phyloP scores from a whole-genome alignment of 192 early-diverging fungal genomes.

The Linnemannia elongata region DNA sequence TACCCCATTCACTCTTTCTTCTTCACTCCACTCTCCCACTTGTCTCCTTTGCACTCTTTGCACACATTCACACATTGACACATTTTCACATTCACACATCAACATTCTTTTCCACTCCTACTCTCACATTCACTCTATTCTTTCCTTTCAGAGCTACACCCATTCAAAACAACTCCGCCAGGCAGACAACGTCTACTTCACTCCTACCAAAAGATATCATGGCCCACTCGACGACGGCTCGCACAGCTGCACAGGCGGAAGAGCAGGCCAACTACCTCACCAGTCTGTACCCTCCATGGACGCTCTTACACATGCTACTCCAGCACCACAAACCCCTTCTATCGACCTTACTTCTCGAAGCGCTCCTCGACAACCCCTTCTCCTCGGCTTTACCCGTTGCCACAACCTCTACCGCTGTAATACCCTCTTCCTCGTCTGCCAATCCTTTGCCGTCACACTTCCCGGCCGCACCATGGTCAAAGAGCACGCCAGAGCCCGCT shows the following conservation, averaged over 20 bases:
- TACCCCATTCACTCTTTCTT: neutral
- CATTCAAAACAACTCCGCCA: neutral
- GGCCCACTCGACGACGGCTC: neutral
- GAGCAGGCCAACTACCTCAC: conserved; percentile 28
- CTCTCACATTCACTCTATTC: conserved; percentile 1
- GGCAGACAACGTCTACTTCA: neutral
- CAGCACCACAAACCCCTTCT: conserved; percentile 25
- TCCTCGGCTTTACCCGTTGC: neutral
- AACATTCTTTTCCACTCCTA: neutral
- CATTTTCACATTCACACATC: too few relatives aligned
- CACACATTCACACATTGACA: neutral
- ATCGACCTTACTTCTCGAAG: conserved; percentile 32
- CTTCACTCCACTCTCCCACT: neutral
- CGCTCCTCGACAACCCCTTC: conserved; percentile 21
- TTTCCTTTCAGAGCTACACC: too few relatives aligned
- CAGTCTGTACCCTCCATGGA: conserved; percentile 41
- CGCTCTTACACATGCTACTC: conserved; percentile 40
- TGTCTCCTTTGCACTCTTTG: neutral
- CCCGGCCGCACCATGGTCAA: neutral
- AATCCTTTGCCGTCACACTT: conserved; percentile 17
- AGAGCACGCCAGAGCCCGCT: neutral
- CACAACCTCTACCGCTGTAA: neutral
- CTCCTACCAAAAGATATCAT: neutral
- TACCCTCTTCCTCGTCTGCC: neutral
- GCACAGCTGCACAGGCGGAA: conserved; percentile 1